Evolutionary conservation across 768 basidiomycete genomes (phyloP), one percentile per base, ranked within the genome.

Genomic region (Xerocomellus chrysenteron): DNA sequence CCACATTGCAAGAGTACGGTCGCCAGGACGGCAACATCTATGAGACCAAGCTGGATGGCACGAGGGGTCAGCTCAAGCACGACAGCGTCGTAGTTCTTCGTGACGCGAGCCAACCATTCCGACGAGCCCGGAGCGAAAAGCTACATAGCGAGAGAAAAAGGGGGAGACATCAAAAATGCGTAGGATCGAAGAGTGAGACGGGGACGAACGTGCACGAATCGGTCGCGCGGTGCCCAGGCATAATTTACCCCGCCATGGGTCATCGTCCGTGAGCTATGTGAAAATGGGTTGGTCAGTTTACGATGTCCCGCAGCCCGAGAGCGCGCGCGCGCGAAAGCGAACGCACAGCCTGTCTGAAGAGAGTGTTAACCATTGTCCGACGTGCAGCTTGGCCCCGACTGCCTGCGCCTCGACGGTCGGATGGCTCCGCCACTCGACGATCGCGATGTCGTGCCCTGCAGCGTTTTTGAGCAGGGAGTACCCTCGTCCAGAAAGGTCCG

Each of bases 361-460:
- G 16, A 88, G 67, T 8, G 66, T 73, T 11, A 88, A 74, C 85
- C 86, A 88, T 16, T 75, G 74, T n/a, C 69, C 73, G 30, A 78
- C 75, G 26, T 67, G 63, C 64, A 82, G 82, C 65, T 81, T 84
- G 5, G 72, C 61, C 19, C 82, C 62, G n/a, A 78, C 59, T 8
- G 78, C 78, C 21, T 79, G 81, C 36, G 83, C 74, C 63, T 88
- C 86, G 47, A 88, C 70, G 33, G 77, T 70, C 7, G 78, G 73
- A 46, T 70, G 79, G 67, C 62, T 68, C 32, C 60, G 62, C 86
- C 86, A 88, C 61, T 84, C 83, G 55, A 88, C 66, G 58, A 86
- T 75, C 2, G 80, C 84, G 32, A 84, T 64, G 39, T 74, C 78
- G 47, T 71, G 75, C 40, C 76, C 77, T 26, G 80, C 74, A 7